These are phyloP conservation scores for Leucaena leucocephala DNA, from an alignment of 306 rosid genomes.

Conservation along the genomic window DNA sequence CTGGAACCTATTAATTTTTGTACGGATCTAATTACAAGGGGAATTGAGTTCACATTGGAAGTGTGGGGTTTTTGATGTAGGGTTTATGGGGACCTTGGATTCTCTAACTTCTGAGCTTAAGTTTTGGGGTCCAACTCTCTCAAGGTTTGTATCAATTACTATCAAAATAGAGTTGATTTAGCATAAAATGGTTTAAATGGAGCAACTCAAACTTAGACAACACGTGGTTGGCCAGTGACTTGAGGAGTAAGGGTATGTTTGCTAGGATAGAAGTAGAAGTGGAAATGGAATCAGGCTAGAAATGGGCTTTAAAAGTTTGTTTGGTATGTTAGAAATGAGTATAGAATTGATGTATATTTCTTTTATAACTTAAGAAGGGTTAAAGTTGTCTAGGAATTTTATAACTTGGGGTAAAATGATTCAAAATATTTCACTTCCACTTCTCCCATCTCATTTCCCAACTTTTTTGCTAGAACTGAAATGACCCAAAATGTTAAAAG, in stretches of 20 bases:
- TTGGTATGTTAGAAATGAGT: no score
- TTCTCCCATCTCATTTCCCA: no score
- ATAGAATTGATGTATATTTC: no score
- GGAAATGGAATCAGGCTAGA: no score
- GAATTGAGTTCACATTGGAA: background rate
- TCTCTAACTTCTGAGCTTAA: background rate
- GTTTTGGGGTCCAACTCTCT: background rate
- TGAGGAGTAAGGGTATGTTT: background rate
- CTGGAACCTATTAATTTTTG: background rate
- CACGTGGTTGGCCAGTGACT: background rate
- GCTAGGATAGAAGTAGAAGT: no score
- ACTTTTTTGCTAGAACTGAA: no score
- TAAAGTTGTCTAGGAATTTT: no score
- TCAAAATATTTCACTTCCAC: no score
- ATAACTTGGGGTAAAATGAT: no score
- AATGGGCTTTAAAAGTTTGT: no score
- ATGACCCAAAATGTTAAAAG: no score
- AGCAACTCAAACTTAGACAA: slow-evolving; percentile 6
- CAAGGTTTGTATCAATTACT: background rate
- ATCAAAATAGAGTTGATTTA: slow-evolving; percentile 4
- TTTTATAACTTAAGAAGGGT: no score
- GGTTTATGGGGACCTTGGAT: background rate
- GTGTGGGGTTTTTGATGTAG: background rate
- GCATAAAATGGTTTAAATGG: slow-evolving; percentile 10
- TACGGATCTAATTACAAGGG: background rate